A percentile compares a stretch with the other conserved stretches of the same genome.
Evolutionary conservation across 73 alveolate genomes (phyloP).

Genomic region (Effrenium voratum): DNA sequence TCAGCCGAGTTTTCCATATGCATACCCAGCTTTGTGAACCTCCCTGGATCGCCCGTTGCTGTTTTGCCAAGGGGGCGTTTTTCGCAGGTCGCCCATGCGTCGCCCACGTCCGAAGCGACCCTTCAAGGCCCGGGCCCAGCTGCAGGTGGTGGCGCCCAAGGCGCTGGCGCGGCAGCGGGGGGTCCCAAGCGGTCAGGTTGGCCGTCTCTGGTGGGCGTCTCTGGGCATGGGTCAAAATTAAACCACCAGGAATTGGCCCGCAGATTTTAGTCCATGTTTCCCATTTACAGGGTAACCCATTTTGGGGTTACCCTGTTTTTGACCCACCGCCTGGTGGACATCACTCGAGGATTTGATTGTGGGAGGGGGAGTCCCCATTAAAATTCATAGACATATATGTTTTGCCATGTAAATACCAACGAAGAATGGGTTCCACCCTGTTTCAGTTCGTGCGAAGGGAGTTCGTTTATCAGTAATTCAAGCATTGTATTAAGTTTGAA

Average conservation of each 20-base stretch:
- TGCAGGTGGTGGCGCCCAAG: slow-evolving; percentile 65
- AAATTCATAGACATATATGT: no score
- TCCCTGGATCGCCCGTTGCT: no score
- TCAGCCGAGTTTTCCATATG: no score
- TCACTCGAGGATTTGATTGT: neutral
- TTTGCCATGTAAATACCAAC: no score
- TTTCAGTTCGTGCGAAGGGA: no score
- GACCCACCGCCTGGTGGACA: neutral
- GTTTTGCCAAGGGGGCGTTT: no score
- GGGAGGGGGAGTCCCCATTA: no score
- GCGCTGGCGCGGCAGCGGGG: slow-evolving; percentile 39
- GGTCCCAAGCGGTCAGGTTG: neutral
- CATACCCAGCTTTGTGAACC: no score
- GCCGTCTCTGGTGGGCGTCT: neutral
- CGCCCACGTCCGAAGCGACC: no score
- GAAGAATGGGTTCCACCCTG: no score
- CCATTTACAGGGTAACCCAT: neutral
- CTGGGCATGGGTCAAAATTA: neutral
- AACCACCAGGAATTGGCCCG: neutral
- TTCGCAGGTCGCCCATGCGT: neutral
- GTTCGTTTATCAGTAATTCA: no score
- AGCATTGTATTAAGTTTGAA: no score
- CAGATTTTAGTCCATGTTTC: neutral
- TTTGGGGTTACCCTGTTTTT: neutral
- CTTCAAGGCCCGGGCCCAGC: slow-evolving; percentile 20